phyloP scores from a whole-genome alignment of 306 rosid species.

The Alnus glutinosa region DNA sequence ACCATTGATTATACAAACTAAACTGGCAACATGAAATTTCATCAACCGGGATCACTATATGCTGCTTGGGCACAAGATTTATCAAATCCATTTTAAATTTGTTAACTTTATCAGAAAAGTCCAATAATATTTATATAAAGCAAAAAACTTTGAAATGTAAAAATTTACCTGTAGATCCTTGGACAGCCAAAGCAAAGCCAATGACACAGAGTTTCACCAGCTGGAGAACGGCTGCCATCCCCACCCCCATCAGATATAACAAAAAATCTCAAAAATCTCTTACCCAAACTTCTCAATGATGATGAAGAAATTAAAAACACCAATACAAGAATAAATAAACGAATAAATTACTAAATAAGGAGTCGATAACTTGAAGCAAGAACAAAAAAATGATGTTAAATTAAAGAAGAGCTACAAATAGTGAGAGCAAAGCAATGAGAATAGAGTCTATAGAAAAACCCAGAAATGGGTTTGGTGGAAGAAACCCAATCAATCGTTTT shows the following conservation, averaged over 20 bases:
- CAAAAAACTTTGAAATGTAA: neutral
- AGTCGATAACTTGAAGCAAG: conserved; percentile 65
- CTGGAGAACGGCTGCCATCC: conserved; percentile 46
- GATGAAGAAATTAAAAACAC: conserved; percentile 15
- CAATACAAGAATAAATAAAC: conserved; percentile 24
- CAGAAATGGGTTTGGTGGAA: conserved; percentile 52
- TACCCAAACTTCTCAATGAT: conserved; percentile 30
- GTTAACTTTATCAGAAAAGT: conserved; percentile 9
- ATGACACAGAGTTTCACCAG: conserved; percentile 55
- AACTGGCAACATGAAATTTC: conserved; percentile 11
- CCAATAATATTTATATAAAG: conserved; percentile 2
- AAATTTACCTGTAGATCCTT: conserved; percentile 67
- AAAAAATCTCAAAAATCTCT: conserved; percentile 34
- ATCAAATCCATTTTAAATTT: conserved; percentile 8
- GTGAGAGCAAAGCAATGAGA: conserved; percentile 53
- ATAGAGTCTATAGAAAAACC: conserved; percentile 43
- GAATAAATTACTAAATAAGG: conserved; percentile 32
- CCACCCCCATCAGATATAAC: conserved; percentile 58
- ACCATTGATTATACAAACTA: conserved; percentile 13
- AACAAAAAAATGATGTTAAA: conserved; percentile 41
- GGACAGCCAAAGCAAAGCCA: conserved; percentile 47
- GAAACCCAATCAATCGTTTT: conserved; percentile 26
- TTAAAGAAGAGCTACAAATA: conserved; percentile 44
- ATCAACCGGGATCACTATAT: conserved; percentile 24
- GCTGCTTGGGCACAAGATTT: conserved; percentile 17